These are phyloP conservation scores for Gliomastix tumulicola DNA, from an alignment of 2,329 filamentous ascomycete species.

Conservation along the genomic window DNA sequence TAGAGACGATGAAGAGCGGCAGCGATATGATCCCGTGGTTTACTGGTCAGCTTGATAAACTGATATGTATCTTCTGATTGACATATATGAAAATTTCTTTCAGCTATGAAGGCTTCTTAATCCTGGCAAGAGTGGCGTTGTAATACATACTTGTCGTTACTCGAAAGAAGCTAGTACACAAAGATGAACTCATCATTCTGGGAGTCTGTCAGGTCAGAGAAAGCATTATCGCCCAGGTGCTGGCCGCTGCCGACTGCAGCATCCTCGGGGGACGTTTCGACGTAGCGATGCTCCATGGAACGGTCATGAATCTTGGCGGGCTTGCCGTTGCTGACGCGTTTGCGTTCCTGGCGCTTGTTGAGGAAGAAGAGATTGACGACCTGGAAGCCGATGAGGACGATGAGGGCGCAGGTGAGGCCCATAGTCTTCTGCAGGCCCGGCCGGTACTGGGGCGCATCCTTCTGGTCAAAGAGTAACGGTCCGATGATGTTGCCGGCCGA, in stretches of 20 bases:
- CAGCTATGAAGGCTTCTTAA: too few species aligned
- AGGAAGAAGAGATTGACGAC: constrained; percentile 45
- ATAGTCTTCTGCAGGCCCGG: constrained; percentile 50
- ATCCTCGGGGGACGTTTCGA: constrained; percentile 7
- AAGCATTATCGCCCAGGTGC: constrained; percentile 39
- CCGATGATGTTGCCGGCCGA: constrained; percentile 62
- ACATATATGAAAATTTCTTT: too few species aligned
- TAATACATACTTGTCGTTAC: too few species aligned
- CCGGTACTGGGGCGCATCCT: constrained; percentile 51
- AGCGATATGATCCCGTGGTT: too few species aligned
- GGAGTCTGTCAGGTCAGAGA: constrained; percentile 55
- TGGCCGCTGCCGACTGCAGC: constrained; percentile 7
- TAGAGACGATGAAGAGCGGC: too few species aligned
- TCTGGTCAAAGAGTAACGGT: constrained; percentile 51
- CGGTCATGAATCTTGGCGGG: constrained; percentile 49
- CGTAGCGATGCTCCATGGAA: constrained; percentile 51
- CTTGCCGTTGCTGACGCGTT: constrained; percentile 53
- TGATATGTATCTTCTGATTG: background rate
- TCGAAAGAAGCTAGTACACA: constrained; percentile 34
- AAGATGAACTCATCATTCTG: constrained; percentile 65
- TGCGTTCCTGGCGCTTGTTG: constrained; percentile 48
- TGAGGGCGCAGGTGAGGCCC: constrained; percentile 45
- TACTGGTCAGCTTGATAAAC: too few species aligned
- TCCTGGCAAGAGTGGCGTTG: too few species aligned
- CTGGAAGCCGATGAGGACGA: constrained; percentile 45